Conservation (phyloP, 306 rosid genomes). For the Alnus glutinosa region DNA sequence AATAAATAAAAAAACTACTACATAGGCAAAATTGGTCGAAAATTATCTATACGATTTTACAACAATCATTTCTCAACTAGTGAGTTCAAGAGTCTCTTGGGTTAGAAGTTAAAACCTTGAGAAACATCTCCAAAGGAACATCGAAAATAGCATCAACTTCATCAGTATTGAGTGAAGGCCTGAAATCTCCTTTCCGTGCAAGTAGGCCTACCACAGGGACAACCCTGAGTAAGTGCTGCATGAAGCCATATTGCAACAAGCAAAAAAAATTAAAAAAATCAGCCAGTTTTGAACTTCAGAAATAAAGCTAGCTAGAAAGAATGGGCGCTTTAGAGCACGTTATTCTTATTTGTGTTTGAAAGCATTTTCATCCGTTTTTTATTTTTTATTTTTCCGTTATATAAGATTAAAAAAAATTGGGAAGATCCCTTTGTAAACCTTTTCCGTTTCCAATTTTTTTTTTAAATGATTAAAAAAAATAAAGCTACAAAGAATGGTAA, state of each 20-base stretch:
- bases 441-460: no score
- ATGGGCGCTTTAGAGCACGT: no score
- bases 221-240: constrained; percentile 31
- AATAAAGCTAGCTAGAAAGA: not conserved
- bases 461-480: no score
- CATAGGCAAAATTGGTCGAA: no score
- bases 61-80: no score
- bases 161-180: constrained; percentile 29
- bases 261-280: not conserved
- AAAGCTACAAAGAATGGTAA: not conserved
- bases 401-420: no score
- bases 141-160: constrained; percentile 40
- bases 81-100: not conserved
- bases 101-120: constrained; percentile 27
- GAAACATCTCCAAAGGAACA: constrained; percentile 41
- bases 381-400: no score
- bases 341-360: no score
- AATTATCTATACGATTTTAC: no score
- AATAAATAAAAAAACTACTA: no score
- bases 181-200: constrained; percentile 26
- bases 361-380: no score
- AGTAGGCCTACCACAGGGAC: constrained; percentile 38
- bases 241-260: not conserved
- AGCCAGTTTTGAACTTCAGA: not conserved
- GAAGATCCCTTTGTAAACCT: no score